Percentiles rank a stretch among this genome's conserved stretches.
Conservation (phyloP, 2,329 filamentous ascomycete species). For the Diplodia mutila region DNA sequence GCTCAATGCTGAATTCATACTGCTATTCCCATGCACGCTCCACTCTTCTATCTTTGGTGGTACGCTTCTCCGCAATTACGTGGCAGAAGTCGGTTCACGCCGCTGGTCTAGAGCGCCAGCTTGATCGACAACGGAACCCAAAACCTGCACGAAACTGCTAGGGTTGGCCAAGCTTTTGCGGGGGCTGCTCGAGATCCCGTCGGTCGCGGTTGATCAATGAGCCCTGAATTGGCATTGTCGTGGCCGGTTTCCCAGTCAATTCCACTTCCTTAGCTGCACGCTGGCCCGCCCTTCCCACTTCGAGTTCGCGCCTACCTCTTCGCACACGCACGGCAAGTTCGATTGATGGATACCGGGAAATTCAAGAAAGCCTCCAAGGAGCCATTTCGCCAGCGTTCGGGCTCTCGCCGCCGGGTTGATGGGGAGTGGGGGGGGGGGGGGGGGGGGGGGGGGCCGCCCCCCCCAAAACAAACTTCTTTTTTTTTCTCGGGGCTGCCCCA, state of each 20-base stretch:
- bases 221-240: not conserved
- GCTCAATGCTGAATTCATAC: not conserved
- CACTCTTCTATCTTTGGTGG: not conserved
- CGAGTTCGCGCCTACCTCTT: not conserved
- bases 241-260: not conserved
- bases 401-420: not conserved
- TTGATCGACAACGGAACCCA: not conserved
- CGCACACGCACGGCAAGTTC: not conserved
- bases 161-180: not conserved
- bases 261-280: not conserved
- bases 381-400: not conserved
- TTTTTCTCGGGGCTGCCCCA: too few relatives aligned
- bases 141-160: not conserved
- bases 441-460: too few relatives aligned
- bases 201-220: not conserved
- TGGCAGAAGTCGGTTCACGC: not conserved
- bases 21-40: not conserved
- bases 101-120: not conserved
- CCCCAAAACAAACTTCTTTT: too few relatives aligned
- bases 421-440: too few relatives aligned
- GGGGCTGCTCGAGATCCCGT: not conserved
- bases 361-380: not conserved
- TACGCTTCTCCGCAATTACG: not conserved
- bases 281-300: not conserved
- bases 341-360: not conserved